Evolutionary conservation across 2,329 filamentous ascomycete genomes (phyloP).

Genomic region (Coniochaeta hoffmannii): DNA sequence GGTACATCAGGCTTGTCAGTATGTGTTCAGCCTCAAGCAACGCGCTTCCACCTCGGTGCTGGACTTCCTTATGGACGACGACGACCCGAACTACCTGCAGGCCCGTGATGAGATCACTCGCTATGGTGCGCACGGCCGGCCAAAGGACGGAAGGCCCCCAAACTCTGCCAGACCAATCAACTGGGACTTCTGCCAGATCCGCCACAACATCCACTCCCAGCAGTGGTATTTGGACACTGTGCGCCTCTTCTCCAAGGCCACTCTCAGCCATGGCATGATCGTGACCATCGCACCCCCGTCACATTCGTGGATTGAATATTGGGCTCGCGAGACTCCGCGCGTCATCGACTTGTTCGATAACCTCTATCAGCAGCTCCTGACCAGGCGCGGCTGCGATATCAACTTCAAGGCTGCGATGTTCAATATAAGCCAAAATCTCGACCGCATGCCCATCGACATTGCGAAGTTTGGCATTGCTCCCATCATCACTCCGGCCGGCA

Average conservation of each 20-base stretch:
- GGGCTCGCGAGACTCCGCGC: slow-evolving; percentile 44
- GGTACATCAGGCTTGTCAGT: slow-evolving; percentile 40
- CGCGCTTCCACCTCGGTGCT: slow-evolving; percentile 55
- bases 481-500: slow-evolving; percentile 62
- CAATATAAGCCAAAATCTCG: slow-evolving; percentile 68
- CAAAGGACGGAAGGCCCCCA: slow-evolving; percentile 17
- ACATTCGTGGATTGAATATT: slow-evolving; percentile 44
- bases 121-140: background rate
- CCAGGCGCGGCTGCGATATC: slow-evolving; percentile 38
- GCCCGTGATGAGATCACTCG: slow-evolving; percentile 39
- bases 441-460: slow-evolving; percentile 39
- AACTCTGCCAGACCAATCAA: slow-evolving; percentile 18
- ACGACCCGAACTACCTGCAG: slow-evolving; percentile 45
- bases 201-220: slow-evolving; percentile 50
- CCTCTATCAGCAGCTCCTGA: slow-evolving; percentile 41
- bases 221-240: slow-evolving; percentile 41
- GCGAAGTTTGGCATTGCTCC: slow-evolving; percentile 47
- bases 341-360: slow-evolving; percentile 63
- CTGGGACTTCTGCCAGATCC: slow-evolving; percentile 51
- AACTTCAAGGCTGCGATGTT: slow-evolving; percentile 36
- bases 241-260: slow-evolving; percentile 54
- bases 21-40: slow-evolving; percentile 33
- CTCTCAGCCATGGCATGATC: slow-evolving; percentile 38
- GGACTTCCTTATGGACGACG: slow-evolving; percentile 50
- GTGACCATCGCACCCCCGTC: slow-evolving; percentile 40